These are phyloP conservation scores for Friedmanniomyces simplex DNA, from an alignment of 495 filamentous ascomycete species.

Conservation along the genomic window DNA sequence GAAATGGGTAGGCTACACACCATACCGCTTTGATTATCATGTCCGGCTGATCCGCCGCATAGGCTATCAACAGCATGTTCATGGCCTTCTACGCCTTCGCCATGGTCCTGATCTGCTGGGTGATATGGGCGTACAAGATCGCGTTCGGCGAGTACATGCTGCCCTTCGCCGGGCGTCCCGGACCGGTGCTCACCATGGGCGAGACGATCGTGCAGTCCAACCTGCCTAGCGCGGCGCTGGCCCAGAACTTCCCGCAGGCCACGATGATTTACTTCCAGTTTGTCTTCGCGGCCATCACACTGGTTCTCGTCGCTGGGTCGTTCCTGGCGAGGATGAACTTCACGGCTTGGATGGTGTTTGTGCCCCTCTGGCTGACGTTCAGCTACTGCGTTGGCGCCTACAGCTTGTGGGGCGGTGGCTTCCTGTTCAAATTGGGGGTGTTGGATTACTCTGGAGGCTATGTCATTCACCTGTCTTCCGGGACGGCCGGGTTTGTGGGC, in stretches of 20 bases:
- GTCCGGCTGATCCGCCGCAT: too few relatives aligned
- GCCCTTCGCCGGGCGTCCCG: constrained; percentile 42
- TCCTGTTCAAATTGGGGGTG: constrained; percentile 41
- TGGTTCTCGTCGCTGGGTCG: constrained; percentile 43
- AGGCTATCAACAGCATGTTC: constrained; percentile 40
- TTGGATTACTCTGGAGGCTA: constrained; percentile 52
- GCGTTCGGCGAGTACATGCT: constrained; percentile 43
- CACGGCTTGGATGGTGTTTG: constrained; percentile 47
- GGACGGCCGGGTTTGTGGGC: constrained; percentile 46
- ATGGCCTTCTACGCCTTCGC: constrained; percentile 49
- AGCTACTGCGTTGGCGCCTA: constrained; percentile 38
- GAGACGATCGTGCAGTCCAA: constrained; percentile 37
- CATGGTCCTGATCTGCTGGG: constrained; percentile 44
- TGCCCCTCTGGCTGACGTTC: constrained; percentile 47
- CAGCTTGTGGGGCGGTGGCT: constrained; percentile 48
- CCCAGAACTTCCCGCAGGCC: constrained; percentile 37
- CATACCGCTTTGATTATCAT: too few relatives aligned
- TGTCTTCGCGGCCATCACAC: constrained; percentile 49
- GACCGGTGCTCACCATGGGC: constrained; percentile 40
- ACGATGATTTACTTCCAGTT: constrained; percentile 55
- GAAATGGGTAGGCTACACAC: constrained; percentile 32
- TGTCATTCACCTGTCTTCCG: constrained; percentile 48
- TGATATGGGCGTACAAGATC: constrained; percentile 47
- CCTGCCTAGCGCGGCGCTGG: constrained; percentile 36
- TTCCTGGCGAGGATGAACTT: constrained; percentile 46